Conservation (phyloP, 768 basidiomycete species). For the Pisolithus albus region DNA sequence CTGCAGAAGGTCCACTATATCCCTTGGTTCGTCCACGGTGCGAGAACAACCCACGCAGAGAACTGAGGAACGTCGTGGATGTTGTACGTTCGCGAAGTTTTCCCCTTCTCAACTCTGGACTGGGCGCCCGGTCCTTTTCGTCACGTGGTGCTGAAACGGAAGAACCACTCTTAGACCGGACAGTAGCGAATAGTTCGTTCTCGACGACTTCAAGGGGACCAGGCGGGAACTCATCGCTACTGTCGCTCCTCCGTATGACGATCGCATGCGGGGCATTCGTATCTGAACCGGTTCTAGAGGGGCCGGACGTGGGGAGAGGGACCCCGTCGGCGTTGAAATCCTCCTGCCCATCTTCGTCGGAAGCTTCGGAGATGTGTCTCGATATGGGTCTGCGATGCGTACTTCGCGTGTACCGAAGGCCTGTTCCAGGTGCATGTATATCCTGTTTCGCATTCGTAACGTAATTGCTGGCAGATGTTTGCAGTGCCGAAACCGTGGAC, state of each 20-base stretch:
- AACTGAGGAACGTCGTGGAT: conserved; percentile 21
- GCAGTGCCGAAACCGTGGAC: background rate
- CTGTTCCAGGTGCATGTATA: background rate
- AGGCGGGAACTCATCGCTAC: conserved; percentile 9
- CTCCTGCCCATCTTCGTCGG: conserved; percentile 13
- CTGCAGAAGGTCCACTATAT: conserved; percentile 1
- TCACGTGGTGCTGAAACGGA: background rate
- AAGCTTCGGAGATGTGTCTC: conserved; percentile 18
- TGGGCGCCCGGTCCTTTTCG: background rate
- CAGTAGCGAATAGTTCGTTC: conserved; percentile 17
- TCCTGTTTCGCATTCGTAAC: background rate
- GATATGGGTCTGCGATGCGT: conserved; percentile 18
- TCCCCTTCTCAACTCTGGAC: background rate
- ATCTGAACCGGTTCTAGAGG: background rate
- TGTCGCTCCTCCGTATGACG: conserved; percentile 2
- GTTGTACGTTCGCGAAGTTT: conserved; percentile 14
- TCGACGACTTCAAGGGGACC: conserved; percentile 19
- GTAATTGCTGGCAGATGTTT: background rate
- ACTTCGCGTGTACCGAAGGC: conserved; percentile 2
- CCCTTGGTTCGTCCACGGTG: conserved; percentile 9
- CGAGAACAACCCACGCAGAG: conserved; percentile 21
- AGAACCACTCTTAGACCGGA: background rate
- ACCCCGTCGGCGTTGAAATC: background rate
- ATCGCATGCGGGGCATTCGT: background rate
- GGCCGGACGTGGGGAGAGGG: background rate